A percentile compares a stretch with the other conserved stretches of the same genome.
Conservation (phyloP, 768 basidiomycete species). For the Brasilioporus rufonigricans region DNA sequence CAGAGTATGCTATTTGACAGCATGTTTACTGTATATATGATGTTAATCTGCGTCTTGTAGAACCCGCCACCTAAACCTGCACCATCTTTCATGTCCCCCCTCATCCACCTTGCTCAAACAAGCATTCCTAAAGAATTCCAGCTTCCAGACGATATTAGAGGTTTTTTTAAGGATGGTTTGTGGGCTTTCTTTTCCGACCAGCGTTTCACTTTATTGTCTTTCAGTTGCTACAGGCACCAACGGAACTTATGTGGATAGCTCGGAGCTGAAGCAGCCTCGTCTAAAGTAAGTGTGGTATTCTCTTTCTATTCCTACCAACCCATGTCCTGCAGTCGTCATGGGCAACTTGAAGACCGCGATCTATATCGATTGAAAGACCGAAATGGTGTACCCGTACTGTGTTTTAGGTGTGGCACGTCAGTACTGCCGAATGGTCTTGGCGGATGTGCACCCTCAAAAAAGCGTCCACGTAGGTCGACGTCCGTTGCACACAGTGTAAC, state of each 20-base stretch:
- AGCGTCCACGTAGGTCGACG: slow-evolving; percentile 52
- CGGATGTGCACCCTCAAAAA: slow-evolving; percentile 51
- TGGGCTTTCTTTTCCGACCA: slow-evolving; percentile 11
- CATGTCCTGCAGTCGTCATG: slow-evolving; percentile 60
- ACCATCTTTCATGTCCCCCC: slow-evolving; percentile 65
- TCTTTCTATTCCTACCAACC: not conserved
- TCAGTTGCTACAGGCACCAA: slow-evolving; percentile 76
- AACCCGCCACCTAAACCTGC: slow-evolving; percentile 63
- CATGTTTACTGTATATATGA: not conserved
- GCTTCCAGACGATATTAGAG: slow-evolving; percentile 80
- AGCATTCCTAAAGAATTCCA: slow-evolving; percentile 79
- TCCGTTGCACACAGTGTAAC: slow-evolving; percentile 35
- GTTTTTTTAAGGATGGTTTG: slow-evolving; percentile 85
- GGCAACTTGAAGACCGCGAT: slow-evolving; percentile 90
- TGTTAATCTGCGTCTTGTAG: slow-evolving; percentile 37
- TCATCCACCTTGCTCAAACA: slow-evolving; percentile 67
- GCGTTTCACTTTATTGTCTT: slow-evolving; percentile 16
- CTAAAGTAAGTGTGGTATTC: slow-evolving; percentile 63
- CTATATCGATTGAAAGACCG: slow-evolving; percentile 82
- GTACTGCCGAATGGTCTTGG: slow-evolving; percentile 59
- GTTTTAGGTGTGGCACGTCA: slow-evolving; percentile 86
- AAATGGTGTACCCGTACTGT: slow-evolving; percentile 80
- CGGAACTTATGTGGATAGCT: slow-evolving; percentile 82
- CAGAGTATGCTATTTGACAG: slow-evolving; percentile 48
- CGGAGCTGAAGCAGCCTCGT: slow-evolving; percentile 72